Evolutionary conservation across 78 protist genomes (phyloP).

Genomic region (Dictyostelium intermedium): DNA sequence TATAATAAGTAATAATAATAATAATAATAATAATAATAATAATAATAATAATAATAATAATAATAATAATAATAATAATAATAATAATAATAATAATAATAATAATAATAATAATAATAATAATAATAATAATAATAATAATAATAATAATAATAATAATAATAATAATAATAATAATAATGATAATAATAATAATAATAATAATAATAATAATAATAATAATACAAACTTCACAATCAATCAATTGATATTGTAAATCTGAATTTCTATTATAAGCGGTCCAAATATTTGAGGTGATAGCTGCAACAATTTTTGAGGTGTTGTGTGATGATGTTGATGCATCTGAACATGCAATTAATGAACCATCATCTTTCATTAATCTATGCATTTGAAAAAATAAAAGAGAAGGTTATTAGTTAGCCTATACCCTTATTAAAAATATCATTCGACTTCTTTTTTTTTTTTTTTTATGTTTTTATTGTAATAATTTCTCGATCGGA

Average conservation of each 20-base stretch:
- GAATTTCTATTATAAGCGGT: slow-evolving; percentile 43
- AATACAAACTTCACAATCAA: slow-evolving; percentile 53
- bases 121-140: too few species aligned
- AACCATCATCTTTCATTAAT: slow-evolving; percentile 81
- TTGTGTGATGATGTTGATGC: slow-evolving; percentile 31
- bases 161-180: too few species aligned
- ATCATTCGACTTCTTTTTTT: neutral
- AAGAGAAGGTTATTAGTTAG: neutral
- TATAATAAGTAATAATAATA: neutral
- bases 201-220: too few species aligned
- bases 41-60: neutral
- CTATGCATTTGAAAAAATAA: neutral
- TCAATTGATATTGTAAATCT: slow-evolving; percentile 51
- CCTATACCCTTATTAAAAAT: neutral
- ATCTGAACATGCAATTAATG: slow-evolving; percentile 64
- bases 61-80: neutral
- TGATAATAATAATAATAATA: too few species aligned
- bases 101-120: too few species aligned
- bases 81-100: too few species aligned
- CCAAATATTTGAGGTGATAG: slow-evolving; percentile 57
- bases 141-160: too few species aligned
- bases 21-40: neutral
- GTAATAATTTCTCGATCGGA: neutral
- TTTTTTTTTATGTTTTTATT: neutral
- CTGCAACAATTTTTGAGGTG: slow-evolving; percentile 62